Conservation (phyloP, 1,284 basidiomycete species). For the Volvariella surrecta region DNA sequence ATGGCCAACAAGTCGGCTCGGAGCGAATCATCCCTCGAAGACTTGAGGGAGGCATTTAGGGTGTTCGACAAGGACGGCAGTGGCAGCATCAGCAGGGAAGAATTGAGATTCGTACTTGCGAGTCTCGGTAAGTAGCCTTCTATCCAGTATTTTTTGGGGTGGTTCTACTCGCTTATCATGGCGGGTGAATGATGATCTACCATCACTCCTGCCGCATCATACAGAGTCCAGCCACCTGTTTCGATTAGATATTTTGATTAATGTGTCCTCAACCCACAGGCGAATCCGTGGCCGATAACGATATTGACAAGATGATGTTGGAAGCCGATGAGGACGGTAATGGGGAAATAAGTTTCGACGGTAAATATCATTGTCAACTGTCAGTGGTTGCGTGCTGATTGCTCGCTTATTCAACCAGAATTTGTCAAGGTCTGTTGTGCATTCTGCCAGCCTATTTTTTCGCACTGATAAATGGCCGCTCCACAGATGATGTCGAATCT, state of each 20-base stretch:
- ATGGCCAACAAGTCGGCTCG: slow-evolving; percentile 91
- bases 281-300: slow-evolving; percentile 87
- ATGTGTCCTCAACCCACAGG: slow-evolving; percentile 29
- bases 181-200: slow-evolving; percentile 6
- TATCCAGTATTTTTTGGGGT: neutral
- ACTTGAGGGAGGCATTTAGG: slow-evolving; percentile 76
- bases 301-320: slow-evolving; percentile 98
- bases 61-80: slow-evolving; percentile 83
- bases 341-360: slow-evolving; percentile 82
- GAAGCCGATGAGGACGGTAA: slow-evolving; percentile 97
- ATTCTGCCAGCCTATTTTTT: too few species aligned
- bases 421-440: too few species aligned
- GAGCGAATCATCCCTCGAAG: slow-evolving; percentile 76
- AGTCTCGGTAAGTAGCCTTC: slow-evolving; percentile 61
- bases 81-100: slow-evolving; percentile 72
- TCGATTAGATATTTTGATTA: neutral
- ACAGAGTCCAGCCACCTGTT: neutral
- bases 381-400: too few species aligned
- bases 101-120: slow-evolving; percentile 89
- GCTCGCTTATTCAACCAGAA: too few species aligned
- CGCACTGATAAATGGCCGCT: too few species aligned
- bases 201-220: neutral
- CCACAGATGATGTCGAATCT: too few species aligned
- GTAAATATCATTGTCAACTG: slow-evolving; percentile 22
- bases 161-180: neutral